These are phyloP conservation scores for Naganishia friedmannii DNA, from an alignment of 768 basidiomycete species.

Conservation along the genomic window DNA sequence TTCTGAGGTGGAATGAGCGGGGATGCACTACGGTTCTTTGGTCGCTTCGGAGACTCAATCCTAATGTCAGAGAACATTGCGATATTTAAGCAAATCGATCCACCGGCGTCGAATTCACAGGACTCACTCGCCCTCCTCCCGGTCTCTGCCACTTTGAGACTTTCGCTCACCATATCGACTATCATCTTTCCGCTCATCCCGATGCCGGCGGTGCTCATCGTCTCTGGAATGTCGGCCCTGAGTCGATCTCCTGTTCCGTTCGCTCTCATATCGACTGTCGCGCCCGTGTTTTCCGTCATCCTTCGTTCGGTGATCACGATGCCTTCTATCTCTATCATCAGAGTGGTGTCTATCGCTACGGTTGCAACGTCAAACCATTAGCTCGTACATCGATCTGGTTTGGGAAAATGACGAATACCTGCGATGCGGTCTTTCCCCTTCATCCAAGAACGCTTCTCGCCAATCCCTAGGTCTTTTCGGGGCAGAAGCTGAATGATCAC, in stretches of 20 bases:
- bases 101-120: constrained; percentile 33
- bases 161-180: not conserved
- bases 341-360: not conserved
- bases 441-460: constrained; percentile 50
- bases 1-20: not conserved
- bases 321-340: not conserved
- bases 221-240: not conserved
- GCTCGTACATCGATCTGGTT: not conserved
- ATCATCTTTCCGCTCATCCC: constrained; percentile 35
- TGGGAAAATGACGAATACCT: not conserved
- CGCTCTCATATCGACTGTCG: constrained; percentile 29
- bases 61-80: constrained; percentile 8
- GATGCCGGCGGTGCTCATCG: not conserved
- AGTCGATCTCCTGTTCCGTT: constrained; percentile 33
- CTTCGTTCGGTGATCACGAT: constrained; percentile 30
- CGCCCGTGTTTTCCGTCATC: constrained; percentile 31
- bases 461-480: constrained; percentile 45
- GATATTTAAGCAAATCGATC: constrained; percentile 20
- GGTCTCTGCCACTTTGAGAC: constrained; percentile 55
- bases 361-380: not conserved
- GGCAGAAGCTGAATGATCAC: not conserved
- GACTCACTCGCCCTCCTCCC: constrained; percentile 93
- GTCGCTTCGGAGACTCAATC: constrained; percentile 17
- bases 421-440: constrained; percentile 30
- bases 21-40: constrained; percentile 25